These are phyloP conservation scores for Euphorbia pulcherrima DNA, from an alignment of 345 rosid species.

Conservation along the genomic window DNA sequence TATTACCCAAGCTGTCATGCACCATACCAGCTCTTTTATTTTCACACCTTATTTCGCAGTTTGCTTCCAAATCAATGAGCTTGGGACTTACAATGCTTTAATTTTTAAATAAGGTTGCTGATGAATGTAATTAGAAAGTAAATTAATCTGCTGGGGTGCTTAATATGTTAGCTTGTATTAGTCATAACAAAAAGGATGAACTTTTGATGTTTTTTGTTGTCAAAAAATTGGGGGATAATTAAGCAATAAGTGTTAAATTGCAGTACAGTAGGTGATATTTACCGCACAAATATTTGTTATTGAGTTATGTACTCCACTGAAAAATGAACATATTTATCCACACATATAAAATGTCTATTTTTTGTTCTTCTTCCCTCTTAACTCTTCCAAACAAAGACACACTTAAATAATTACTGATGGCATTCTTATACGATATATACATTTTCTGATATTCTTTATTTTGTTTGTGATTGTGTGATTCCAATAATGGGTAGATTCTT, in stretches of 20 bases:
- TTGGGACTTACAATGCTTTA: background rate
- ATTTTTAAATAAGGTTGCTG: no score
- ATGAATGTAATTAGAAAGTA: no score
- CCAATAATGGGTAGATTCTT: slow-evolving; percentile 46
- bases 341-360: background rate
- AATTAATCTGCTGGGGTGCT: background rate
- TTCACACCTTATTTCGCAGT: background rate
- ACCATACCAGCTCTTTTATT: background rate
- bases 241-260: background rate
- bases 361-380: background rate
- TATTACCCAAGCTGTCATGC: background rate
- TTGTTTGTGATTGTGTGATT: background rate
- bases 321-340: background rate
- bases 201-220: background rate
- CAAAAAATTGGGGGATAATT: background rate
- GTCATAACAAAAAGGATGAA: background rate
- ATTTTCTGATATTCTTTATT: background rate
- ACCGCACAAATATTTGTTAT: background rate
- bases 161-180: background rate
- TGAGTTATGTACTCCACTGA: background rate
- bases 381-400: background rate
- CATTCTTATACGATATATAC: background rate
- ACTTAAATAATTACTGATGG: background rate
- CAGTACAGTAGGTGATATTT: background rate
- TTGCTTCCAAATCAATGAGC: background rate